Evolutionary conservation across 768 basidiomycete genomes (phyloP).

Genomic region (Boletus vinaceobasis): DNA sequence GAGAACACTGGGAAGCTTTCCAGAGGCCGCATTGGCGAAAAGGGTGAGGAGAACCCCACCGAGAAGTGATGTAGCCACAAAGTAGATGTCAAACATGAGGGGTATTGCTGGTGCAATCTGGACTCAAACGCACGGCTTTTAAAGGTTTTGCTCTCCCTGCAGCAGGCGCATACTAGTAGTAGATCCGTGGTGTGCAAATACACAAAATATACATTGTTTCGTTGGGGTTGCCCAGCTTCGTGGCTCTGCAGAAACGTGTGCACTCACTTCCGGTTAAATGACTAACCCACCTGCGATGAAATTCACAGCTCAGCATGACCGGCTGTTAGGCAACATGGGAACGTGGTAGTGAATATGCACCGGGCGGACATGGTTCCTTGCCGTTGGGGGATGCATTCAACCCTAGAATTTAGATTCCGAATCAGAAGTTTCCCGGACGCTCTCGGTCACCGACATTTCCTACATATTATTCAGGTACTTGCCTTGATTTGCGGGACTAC

Average conservation of each 20-base stretch:
- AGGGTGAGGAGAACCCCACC: conserved; percentile 16
- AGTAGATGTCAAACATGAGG: conserved; percentile 14
- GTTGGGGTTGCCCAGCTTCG: background rate
- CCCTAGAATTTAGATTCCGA: too few species aligned
- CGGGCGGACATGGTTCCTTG: too few species aligned
- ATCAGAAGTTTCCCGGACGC: too few species aligned
- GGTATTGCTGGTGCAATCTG: background rate
- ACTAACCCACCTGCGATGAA: background rate
- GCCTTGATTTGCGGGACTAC: too few species aligned
- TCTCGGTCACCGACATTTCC: too few species aligned
- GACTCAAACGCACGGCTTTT: background rate
- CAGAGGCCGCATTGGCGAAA: conserved; percentile 10
- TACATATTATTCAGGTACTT: too few species aligned
- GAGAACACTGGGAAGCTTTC: conserved; percentile 6
- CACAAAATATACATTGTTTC: background rate
- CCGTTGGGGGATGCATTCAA: too few species aligned
- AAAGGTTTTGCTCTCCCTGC: background rate
- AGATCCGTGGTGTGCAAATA: background rate
- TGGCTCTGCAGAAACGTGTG: background rate
- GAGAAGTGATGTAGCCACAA: conserved; percentile 11
- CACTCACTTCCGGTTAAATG: background rate
- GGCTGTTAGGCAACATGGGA: background rate
- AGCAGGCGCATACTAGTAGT: background rate
- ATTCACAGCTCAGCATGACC: background rate
- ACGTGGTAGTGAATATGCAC: background rate